Conservation (phyloP, 2,329 filamentous ascomycete genomes). For the Cercospora sesami region DNA sequence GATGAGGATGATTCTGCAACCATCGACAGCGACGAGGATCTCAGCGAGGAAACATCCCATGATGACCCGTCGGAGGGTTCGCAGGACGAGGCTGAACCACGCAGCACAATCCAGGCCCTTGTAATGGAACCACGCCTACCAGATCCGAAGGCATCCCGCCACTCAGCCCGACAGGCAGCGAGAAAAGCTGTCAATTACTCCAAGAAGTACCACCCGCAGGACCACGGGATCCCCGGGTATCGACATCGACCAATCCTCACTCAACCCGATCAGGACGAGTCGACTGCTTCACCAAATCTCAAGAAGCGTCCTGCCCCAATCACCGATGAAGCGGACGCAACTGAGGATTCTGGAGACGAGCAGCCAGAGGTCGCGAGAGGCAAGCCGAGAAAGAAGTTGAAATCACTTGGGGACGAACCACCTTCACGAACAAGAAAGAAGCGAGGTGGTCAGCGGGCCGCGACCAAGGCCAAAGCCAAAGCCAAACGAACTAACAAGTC, state of each 20-base stretch:
- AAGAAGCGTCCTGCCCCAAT: slow-evolving; percentile 12
- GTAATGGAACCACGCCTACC: slow-evolving; percentile 16
- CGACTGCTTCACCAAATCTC: neutral
- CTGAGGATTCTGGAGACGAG: neutral
- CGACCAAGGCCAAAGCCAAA: neutral
- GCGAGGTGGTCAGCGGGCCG: neutral
- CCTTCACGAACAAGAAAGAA: neutral
- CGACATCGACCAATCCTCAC: slow-evolving; percentile 17
- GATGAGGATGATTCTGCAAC: neutral
- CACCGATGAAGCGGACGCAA: neutral
- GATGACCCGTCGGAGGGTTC: slow-evolving; percentile 8
- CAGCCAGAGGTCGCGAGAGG: neutral
- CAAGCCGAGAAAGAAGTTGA: slow-evolving; percentile 21
- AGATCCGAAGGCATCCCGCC: slow-evolving; percentile 29
- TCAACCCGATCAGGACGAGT: neutral
- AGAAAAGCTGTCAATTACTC: slow-evolving; percentile 30
- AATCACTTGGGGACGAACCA: slow-evolving; percentile 8
- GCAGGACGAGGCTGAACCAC: neutral
- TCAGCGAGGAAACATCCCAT: neutral
- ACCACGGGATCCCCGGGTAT: slow-evolving; percentile 28
- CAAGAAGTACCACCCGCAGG: slow-evolving; percentile 32
- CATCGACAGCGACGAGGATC: slow-evolving; percentile 8
- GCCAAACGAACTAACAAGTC: neutral
- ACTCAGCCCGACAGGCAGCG: slow-evolving; percentile 27
- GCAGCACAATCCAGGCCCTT: neutral